Evolutionary conservation across 257 asterid species (phyloP).

Genomic region (Penstemon newberryi): DNA sequence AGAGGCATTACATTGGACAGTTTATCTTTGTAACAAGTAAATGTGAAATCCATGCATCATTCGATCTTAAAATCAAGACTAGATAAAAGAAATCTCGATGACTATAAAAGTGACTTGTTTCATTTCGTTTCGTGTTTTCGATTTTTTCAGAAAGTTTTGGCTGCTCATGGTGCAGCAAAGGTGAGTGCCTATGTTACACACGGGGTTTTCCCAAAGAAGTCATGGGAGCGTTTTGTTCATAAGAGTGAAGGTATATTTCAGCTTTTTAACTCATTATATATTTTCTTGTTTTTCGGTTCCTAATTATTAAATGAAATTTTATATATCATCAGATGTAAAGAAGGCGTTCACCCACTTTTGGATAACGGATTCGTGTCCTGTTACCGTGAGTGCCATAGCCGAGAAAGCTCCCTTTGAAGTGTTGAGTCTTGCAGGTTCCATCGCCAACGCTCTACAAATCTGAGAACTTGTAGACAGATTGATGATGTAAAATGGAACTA

Average conservation of each 20-base stretch:
- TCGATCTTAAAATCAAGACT: too few species aligned
- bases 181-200: conserved; percentile 95
- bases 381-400: conserved; percentile 64
- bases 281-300: not conserved
- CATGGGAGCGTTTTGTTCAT: conserved; percentile 84
- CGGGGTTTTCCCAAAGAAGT: conserved; percentile 76
- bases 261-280: not conserved
- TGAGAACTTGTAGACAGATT: conserved; percentile 26
- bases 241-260: conserved; percentile 52
- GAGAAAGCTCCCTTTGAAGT: conserved; percentile 80
- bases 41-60: too few species aligned
- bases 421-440: conserved; percentile 86
- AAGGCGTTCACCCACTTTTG: conserved; percentile 82
- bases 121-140: conserved; percentile 13
- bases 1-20: too few species aligned
- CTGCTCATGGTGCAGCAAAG: conserved; percentile 84
- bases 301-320: conserved; percentile 13
- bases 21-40: too few species aligned
- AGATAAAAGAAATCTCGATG: too few species aligned
- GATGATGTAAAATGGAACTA: too few species aligned
- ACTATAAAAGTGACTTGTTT: too few species aligned
- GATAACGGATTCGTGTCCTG: conserved; percentile 92
- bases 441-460: conserved; percentile 89
- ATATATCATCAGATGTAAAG: conserved; percentile 30
- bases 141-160: conserved; percentile 75